Evolutionary conservation across 2,329 filamentous ascomycete species (phyloP).

Genomic region (Botrytis sinoallii): DNA sequence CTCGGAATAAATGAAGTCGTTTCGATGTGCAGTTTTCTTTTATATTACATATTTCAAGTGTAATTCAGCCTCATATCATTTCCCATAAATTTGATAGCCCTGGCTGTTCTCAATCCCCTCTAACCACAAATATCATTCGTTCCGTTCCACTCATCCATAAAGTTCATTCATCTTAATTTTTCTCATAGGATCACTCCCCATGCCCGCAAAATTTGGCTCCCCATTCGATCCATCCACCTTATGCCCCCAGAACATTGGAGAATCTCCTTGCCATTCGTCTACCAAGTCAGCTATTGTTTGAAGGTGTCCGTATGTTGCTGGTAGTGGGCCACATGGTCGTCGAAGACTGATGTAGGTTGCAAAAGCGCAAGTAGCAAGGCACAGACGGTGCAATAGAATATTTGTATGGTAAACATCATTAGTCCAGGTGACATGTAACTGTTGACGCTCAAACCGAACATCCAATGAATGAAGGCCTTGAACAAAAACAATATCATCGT

Average conservation of each 20-base stretch:
- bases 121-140: not conserved
- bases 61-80: too few species aligned
- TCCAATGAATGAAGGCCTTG: not conserved
- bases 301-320: not conserved
- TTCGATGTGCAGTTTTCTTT: not conserved
- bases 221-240: not conserved
- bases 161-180: not conserved
- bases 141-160: too few species aligned
- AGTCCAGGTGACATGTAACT: not conserved
- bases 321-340: not conserved
- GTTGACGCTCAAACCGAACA: not conserved
- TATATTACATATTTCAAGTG: not conserved
- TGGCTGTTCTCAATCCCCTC: not conserved
- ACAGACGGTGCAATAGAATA: not conserved
- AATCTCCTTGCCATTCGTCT: not conserved
- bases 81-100: not conserved
- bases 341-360: not conserved
- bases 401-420: not conserved
- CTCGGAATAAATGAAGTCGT: not conserved
- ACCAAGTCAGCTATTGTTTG: not conserved
- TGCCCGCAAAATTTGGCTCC: not conserved
- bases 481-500: not conserved
- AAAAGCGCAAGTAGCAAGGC: not conserved
- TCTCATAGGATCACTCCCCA: not conserved
- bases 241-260: not conserved